Conservation (phyloP, 2,329 filamentous ascomycete genomes). For the Fulvia fulva region DNA sequence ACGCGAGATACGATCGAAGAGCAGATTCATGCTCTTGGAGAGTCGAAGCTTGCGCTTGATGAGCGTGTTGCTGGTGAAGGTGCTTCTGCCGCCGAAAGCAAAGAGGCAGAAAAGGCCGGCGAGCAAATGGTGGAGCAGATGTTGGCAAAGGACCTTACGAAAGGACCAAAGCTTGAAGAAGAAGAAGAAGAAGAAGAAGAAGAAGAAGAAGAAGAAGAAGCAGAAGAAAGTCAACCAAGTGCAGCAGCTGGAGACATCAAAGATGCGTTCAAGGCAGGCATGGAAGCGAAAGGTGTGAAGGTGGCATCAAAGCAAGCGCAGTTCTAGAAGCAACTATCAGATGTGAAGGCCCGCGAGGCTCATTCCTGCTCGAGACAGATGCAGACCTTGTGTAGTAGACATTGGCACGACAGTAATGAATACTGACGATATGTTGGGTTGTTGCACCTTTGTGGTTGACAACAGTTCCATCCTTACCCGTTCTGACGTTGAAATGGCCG, state of each 20-base stretch:
- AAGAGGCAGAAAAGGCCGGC: constrained; percentile 43
- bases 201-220: constrained; percentile 4
- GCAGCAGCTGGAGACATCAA: constrained; percentile 34
- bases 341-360: not conserved
- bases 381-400: not conserved
- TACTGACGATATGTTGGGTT: not conserved
- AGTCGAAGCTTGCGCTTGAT: constrained; percentile 90
- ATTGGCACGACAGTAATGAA: not conserved
- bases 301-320: constrained; percentile 31
- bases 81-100: constrained; percentile 29
- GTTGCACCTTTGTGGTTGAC: not conserved
- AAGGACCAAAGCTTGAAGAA: constrained; percentile 18
- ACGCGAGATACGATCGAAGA: constrained; percentile 83
- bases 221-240: constrained; percentile 3
- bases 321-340: constrained; percentile 1
- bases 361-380: not conserved
- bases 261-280: constrained; percentile 38
- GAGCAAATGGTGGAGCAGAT: constrained; percentile 39
- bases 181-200: not conserved
- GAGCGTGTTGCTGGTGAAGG: constrained; percentile 64
- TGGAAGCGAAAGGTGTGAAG: constrained; percentile 42
- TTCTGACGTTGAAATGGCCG: no score
- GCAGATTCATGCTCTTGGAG: constrained; percentile 83
- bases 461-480: no score
- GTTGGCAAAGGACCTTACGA: constrained; percentile 29